Conservation (phyloP, 441 rosid genomes). For the Gossypium gossypioides region DNA sequence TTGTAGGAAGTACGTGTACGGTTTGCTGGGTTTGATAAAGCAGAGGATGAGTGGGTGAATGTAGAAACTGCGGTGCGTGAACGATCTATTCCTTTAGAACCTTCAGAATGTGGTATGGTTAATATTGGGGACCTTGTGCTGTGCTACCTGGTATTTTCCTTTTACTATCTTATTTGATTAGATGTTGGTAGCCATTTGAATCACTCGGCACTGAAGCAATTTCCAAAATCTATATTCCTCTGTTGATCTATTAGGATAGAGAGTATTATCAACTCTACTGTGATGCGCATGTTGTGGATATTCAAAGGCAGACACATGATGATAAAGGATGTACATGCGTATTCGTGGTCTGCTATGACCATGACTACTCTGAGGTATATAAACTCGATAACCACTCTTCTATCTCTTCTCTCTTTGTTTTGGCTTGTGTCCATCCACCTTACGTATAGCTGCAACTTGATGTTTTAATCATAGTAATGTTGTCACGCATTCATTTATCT, state of each 20-base stretch:
- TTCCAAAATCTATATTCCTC: background rate
- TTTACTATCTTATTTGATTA: background rate
- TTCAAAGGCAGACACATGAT: conserved; percentile 50
- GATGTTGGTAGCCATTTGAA: too few species aligned
- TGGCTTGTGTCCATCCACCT: too few species aligned
- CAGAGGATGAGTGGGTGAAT: conserved; percentile 61
- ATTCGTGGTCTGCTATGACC: conserved; percentile 51
- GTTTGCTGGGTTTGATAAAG: conserved; percentile 39
- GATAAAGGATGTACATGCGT: conserved; percentile 39
- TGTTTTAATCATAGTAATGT: background rate
- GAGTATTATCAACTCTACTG: conserved; percentile 45
- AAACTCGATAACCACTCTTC: background rate
- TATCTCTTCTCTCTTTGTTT: background rate
- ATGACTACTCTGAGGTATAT: conserved; percentile 46
- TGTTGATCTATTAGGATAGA: conserved; percentile 41
- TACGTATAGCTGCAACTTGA: background rate
- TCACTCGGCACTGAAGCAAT: too few species aligned
- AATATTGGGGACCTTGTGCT: conserved; percentile 42
- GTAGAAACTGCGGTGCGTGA: conserved; percentile 38
- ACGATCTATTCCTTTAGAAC: conserved; percentile 54
- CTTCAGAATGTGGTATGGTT: conserved; percentile 48
- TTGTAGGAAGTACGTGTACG: conserved; percentile 61
- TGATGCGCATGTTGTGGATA: conserved; percentile 55
- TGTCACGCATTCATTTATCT: background rate
- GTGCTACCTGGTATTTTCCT: conserved; percentile 45